Base-by-base conservation (phyloP, 2,329 filamentous ascomycete species). In the Blumeriella jaapii region DNA sequence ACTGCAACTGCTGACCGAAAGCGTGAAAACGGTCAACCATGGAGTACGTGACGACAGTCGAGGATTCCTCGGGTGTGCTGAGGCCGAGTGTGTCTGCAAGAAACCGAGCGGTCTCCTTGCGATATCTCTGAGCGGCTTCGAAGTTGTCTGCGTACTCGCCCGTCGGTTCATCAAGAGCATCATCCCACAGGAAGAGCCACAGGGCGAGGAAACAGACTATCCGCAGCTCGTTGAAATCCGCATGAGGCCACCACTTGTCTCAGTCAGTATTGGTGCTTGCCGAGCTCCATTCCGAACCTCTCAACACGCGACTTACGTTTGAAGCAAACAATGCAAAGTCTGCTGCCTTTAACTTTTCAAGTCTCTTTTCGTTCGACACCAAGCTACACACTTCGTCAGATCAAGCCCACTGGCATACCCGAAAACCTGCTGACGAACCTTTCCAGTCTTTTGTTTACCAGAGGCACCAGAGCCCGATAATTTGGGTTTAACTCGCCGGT, bases 161-260 rank as follows among this genome's bases (percentile, higher is more conserved):
- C 9, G 30, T 44, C 9, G 42, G 39, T 30, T 49, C 44, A 34
- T 51, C 47, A 5, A 49, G 26, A 25, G 47, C 50, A 29, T 53
- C 46, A 20, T 53, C 50, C 46, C 48, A 51, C 5, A 46, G 43
- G 25, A 53, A 53, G 8, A 53, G 36, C 49, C 50, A 53, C 15
- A 52, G 46, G 5, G 44, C 34, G 3, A 50, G 27, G 35, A 42
- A 48, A 4, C 44, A 29, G 6, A 48, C 39, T 23, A 43, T 46
- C 14, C 41, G 29, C 12, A 51, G 44, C 18, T 40, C 25, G 7
- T 37, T 41, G 15, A 43, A 36, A 11, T 33, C 23, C 6, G 46
- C 42, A 6, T 47, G 27, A 2, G 50, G 49, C 49, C 48, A 52
- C 48, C 50, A 52, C 16, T 44, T 6, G 3, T 9, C 6, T 3